Conservation (phyloP, 1,284 basidiomycete genomes). For the Meira miltonrushii region DNA sequence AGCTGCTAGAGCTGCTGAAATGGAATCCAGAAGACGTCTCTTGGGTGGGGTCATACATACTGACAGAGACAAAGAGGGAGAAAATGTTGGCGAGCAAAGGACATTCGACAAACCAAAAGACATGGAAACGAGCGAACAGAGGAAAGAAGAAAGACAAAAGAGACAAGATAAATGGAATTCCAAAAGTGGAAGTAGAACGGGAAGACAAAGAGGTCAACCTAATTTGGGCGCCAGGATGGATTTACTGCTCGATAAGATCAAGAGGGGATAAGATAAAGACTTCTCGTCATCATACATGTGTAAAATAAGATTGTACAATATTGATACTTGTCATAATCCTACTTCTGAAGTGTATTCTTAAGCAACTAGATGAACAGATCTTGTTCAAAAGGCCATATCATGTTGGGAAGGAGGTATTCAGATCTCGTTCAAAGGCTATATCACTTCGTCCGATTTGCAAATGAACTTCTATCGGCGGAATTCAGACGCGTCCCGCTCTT, state of each 20-base stretch:
- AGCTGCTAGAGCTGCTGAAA: neutral
- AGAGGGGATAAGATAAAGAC: constrained; percentile 6
- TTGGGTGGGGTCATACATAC: neutral
- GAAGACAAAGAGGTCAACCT: constrained; percentile 44
- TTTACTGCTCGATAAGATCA: constrained; percentile 49
- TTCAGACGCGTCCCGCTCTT: too few relatives aligned
- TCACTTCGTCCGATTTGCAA: too few relatives aligned
- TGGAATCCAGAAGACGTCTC: too few relatives aligned
- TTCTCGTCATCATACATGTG: too few relatives aligned
- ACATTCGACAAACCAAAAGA: neutral
- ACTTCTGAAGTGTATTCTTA: too few relatives aligned
- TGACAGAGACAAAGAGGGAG: constrained; percentile 22
- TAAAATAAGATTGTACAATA: too few relatives aligned
- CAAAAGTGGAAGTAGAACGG: constrained; percentile 32
- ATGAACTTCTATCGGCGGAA: too few relatives aligned
- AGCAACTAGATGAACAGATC: too few relatives aligned
- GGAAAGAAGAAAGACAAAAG: constrained; percentile 16
- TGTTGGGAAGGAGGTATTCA: too few relatives aligned
- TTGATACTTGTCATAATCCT: too few relatives aligned
- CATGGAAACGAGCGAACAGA: constrained; percentile 3
- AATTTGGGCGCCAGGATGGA: constrained; percentile 47
- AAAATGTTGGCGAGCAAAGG: neutral
- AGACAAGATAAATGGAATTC: constrained; percentile 44
- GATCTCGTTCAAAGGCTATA: too few relatives aligned
- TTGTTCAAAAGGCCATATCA: too few relatives aligned